Evolutionary conservation across 768 basidiomycete genomes (phyloP).

Genomic region (Pholiota conissans): DNA sequence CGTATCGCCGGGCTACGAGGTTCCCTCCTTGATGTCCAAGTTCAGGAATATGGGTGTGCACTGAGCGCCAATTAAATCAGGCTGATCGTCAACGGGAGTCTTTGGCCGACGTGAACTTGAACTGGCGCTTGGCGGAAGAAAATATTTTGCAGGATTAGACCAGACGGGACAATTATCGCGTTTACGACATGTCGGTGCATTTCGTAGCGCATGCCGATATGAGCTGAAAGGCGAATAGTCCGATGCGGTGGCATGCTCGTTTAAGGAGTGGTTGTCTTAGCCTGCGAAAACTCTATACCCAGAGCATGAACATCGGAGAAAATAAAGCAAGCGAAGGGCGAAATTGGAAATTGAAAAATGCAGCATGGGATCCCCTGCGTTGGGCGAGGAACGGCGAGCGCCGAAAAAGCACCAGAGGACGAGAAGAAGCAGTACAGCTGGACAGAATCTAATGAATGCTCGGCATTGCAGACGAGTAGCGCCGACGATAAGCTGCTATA

Average conservation of each 20-base stretch:
- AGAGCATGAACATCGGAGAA: not conserved
- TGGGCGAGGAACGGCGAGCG: not conserved
- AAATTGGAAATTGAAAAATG: not conserved
- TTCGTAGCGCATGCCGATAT: not conserved
- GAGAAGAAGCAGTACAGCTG: not conserved
- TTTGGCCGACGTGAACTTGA: not conserved
- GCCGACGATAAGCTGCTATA: conserved; percentile 2
- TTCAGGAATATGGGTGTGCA: not conserved
- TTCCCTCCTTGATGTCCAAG: not conserved
- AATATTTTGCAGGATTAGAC: not conserved
- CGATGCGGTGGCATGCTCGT: not conserved
- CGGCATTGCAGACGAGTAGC: not conserved
- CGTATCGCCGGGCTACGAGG: not conserved
- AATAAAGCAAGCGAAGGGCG: not conserved
- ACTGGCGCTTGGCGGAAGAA: not conserved
- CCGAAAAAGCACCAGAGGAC: not conserved
- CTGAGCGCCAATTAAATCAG: not conserved
- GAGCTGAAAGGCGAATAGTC: not conserved
- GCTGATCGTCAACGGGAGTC: not conserved
- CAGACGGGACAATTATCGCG: not conserved
- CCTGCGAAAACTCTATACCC: not conserved
- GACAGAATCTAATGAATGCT: not conserved
- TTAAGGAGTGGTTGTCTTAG: not conserved
- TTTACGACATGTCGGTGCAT: not conserved
- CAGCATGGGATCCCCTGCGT: not conserved